Base-by-base conservation (phyloP, 371 early-diverging fungal genomes). In the Lichtheimia ornata region DNA sequence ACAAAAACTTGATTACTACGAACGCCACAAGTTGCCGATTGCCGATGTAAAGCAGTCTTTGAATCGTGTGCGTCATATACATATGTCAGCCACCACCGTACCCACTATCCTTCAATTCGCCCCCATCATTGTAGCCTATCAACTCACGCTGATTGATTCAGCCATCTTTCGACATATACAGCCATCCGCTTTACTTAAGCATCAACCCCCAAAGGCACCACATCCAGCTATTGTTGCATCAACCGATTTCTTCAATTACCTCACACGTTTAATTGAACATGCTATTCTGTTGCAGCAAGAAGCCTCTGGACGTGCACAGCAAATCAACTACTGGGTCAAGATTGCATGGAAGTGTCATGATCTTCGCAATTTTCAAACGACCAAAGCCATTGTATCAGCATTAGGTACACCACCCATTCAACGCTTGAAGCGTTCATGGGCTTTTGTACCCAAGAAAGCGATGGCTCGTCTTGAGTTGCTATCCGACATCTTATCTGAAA, bases 201-300 rank as follows among this genome's bases (percentile, higher is more conserved):
- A 91, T 66, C 43, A 57, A 35, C 81, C 88, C 0, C 83, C 90
- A 0, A 84, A 86, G 41, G 64, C 76, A 15, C 90, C 91, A 0
- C 79, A 88, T 45, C 82, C 85, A 11, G 69, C 81, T n/a, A 80
- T 93, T 25, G 85, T 84, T 9, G 86, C 88, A 4, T 86, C 86
- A 1, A 87, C 91, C 2, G 92, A 91, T 56, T 90, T 90, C 66
- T 93, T 93, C 79, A 93, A 93, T 64, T 91, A 91, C 63, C 64
- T 91, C 5, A 89, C 92, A 13, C 79, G 93, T 13, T 56, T 88
- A 30, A 84, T 93, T 27, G 93, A 93, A 65, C 80, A 81, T 49
- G 81, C 90, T 4, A 83, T 93, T 22, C 68, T 93, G 13, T 71
- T 81, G 24, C 84, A 84, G 2, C 71, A 73, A n/a, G 83, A 81